Evolutionary conservation across 345 rosid genomes (phyloP).

Genomic region (Linum usitatissimum): DNA sequence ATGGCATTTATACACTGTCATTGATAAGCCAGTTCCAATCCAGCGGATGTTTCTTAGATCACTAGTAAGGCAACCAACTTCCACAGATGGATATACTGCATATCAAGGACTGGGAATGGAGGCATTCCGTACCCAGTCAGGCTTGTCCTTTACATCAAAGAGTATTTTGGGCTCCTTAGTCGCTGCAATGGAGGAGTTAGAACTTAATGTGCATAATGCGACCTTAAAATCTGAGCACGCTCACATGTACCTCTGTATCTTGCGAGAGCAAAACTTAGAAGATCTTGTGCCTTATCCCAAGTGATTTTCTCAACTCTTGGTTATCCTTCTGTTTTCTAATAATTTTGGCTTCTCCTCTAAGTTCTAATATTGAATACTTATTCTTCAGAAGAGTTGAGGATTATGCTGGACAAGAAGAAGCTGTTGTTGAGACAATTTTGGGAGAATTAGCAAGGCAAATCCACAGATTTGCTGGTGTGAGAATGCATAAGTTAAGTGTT

Average conservation of each 20-base stretch:
- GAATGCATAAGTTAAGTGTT: slow-evolving; percentile 86
- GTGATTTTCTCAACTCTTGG: slow-evolving; percentile 29
- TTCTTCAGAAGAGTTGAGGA: slow-evolving; percentile 70
- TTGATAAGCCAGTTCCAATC: slow-evolving; percentile 64
- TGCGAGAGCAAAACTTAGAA: slow-evolving; percentile 77
- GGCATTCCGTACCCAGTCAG: slow-evolving; percentile 29
- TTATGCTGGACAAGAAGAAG: slow-evolving; percentile 58
- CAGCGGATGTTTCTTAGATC: slow-evolving; percentile 97
- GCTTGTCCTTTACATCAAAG: slow-evolving; percentile 64
- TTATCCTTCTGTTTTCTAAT: slow-evolving; percentile 10
- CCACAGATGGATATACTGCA: slow-evolving; percentile 48
- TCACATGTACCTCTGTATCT: slow-evolving; percentile 87
- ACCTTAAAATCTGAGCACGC: slow-evolving; percentile 73
- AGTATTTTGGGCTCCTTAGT: slow-evolving; percentile 79
- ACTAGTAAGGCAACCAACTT: slow-evolving; percentile 76
- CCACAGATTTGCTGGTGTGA: slow-evolving; percentile 68
- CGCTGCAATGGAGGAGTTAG: slow-evolving; percentile 96
- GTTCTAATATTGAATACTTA: slow-evolving; percentile 10
- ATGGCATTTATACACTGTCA: slow-evolving; percentile 87
- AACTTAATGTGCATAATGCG: slow-evolving; percentile 81
- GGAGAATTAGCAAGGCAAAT: slow-evolving; percentile 70
- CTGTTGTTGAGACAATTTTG: slow-evolving; percentile 53
- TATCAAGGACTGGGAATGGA: slow-evolving; percentile 50
- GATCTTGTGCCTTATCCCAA: slow-evolving; percentile 84
- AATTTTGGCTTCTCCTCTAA: slow-evolving; percentile 13